A percentile compares a stretch with the other conserved stretches of the same genome.
These are phyloP conservation scores for Exophiala phaeomuriformis DNA, from an alignment of 2,329 filamentous ascomycete genomes.

Conservation along the genomic window DNA sequence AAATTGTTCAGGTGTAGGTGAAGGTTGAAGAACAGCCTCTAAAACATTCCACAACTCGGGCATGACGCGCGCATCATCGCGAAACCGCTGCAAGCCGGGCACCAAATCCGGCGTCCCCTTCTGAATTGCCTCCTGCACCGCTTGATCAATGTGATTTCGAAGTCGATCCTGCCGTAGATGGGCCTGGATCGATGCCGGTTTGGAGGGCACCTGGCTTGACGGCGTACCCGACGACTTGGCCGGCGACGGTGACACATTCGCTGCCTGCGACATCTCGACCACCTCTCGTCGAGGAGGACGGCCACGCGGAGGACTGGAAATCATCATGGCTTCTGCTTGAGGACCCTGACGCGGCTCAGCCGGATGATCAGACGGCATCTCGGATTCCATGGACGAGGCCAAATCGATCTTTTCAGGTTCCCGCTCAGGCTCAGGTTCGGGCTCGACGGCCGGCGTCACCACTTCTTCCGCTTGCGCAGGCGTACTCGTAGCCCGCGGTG, in stretches of 20 bases:
- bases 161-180: constrained; percentile 25
- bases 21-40: constrained; percentile 23
- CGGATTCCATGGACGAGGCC: constrained; percentile 19
- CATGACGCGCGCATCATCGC: constrained; percentile 20
- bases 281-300: constrained; percentile 23
- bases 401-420: constrained; percentile 21
- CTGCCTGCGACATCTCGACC: constrained; percentile 19
- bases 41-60: constrained; percentile 24
- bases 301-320: constrained; percentile 26
- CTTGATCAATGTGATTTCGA: constrained; percentile 20
- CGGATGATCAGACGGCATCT: constrained; percentile 9
- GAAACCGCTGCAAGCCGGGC: constrained; percentile 19
- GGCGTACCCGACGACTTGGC: constrained; percentile 15
- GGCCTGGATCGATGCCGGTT: constrained; percentile 24
- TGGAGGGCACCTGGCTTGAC: constrained; percentile 12
- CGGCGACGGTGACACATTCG: constrained; percentile 16
- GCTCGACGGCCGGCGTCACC: constrained; percentile 12
- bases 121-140: constrained; percentile 20
- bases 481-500: constrained; percentile 13
- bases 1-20: constrained; percentile 23
- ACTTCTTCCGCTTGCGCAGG: constrained; percentile 17
- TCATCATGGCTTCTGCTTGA: constrained; percentile 16
- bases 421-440: too few relatives aligned
- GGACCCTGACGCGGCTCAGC: constrained; percentile 3
- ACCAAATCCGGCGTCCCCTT: constrained; percentile 21